Percentiles rank a stretch among this genome's conserved stretches.
Conservation (phyloP, 1,284 basidiomycete genomes). For the Moesziomyces sp. region DNA sequence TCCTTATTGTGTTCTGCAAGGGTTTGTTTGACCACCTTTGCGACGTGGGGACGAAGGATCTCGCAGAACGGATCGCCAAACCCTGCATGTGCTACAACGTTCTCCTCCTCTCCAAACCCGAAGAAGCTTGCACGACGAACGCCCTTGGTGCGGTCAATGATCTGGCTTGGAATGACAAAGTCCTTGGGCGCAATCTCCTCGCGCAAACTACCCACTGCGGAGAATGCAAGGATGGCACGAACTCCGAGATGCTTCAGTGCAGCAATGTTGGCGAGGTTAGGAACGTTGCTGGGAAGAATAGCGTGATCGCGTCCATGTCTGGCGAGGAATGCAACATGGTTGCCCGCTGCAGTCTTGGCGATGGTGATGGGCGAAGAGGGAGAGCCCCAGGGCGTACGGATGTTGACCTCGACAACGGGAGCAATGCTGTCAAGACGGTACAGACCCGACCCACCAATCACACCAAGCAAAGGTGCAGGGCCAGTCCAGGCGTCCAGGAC, state of each 20-base stretch:
- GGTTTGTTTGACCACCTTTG: slow-evolving; percentile 40
- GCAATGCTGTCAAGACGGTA: slow-evolving; percentile 65
- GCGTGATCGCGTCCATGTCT: slow-evolving; percentile 85
- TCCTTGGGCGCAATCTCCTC: slow-evolving; percentile 84
- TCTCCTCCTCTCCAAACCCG: slow-evolving; percentile 73
- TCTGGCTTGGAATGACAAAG: slow-evolving; percentile 87
- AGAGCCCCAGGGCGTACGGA: slow-evolving; percentile 84
- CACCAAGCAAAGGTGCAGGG: slow-evolving; percentile 54
- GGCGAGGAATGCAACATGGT: slow-evolving; percentile 86
- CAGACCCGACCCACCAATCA: slow-evolving; percentile 65
- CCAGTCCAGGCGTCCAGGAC: slow-evolving; percentile 42
- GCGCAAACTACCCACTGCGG: slow-evolving; percentile 92
- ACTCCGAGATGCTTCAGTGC: slow-evolving; percentile 93
- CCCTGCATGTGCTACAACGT: slow-evolving; percentile 88
- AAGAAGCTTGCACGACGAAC: slow-evolving; percentile 88
- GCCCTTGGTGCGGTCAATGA: slow-evolving; percentile 97
- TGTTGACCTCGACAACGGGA: slow-evolving; percentile 56
- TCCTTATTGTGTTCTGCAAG: slow-evolving; percentile 26
- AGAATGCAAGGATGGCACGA: slow-evolving; percentile 89
- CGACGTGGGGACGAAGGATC: slow-evolving; percentile 52
- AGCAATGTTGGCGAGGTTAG: slow-evolving; percentile 90
- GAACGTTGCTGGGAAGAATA: slow-evolving; percentile 68
- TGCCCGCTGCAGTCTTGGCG: slow-evolving; percentile 79
- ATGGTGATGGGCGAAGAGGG: slow-evolving; percentile 93
- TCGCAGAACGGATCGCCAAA: slow-evolving; percentile 79